Percentiles rank a stretch among this genome's conserved stretches.
Evolutionary conservation across 768 basidiomycete species (phyloP).

Genomic region (Galerina sulciceps): DNA sequence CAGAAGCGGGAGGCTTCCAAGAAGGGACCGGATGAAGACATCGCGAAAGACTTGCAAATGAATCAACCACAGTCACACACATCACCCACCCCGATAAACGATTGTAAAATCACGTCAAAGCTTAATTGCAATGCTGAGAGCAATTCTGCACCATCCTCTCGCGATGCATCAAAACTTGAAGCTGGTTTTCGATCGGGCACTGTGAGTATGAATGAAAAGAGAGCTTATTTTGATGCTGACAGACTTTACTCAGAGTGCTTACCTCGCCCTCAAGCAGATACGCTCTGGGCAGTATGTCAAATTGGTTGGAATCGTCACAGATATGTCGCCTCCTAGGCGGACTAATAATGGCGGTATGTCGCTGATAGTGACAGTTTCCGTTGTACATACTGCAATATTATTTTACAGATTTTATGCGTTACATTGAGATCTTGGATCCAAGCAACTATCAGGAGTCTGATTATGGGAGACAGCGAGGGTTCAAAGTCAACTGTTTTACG

Average conservation of each 20-base stretch:
- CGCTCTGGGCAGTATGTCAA: slow-evolving; percentile 13
- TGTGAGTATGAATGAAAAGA: neutral
- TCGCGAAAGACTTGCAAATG: no score
- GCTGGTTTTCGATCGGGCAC: slow-evolving; percentile 2
- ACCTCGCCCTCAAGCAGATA: slow-evolving; percentile 15
- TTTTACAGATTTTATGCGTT: slow-evolving; percentile 49
- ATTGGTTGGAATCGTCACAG: slow-evolving; percentile 28
- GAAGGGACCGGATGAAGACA: neutral
- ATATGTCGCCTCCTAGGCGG: slow-evolving; percentile 13
- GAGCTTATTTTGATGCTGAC: neutral
- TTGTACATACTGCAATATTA: neutral
- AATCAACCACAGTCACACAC: no score
- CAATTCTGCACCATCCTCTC: neutral
- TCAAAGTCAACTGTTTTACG: slow-evolving; percentile 56
- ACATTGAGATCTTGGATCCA: slow-evolving; percentile 55
- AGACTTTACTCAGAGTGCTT: slow-evolving; percentile 17
- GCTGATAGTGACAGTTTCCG: neutral
- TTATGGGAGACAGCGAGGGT: slow-evolving; percentile 21
- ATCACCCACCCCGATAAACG: neutral
- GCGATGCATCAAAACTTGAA: neutral
- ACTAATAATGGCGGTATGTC: slow-evolving; percentile 29
- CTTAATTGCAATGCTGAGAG: neutral
- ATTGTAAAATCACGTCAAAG: no score
- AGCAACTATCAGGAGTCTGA: slow-evolving; percentile 41
- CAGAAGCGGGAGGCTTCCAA: slow-evolving; percentile 5